Evolutionary conservation across 495 filamentous ascomycete genomes (phyloP).

Genomic region (Delitschia confertaspora): DNA sequence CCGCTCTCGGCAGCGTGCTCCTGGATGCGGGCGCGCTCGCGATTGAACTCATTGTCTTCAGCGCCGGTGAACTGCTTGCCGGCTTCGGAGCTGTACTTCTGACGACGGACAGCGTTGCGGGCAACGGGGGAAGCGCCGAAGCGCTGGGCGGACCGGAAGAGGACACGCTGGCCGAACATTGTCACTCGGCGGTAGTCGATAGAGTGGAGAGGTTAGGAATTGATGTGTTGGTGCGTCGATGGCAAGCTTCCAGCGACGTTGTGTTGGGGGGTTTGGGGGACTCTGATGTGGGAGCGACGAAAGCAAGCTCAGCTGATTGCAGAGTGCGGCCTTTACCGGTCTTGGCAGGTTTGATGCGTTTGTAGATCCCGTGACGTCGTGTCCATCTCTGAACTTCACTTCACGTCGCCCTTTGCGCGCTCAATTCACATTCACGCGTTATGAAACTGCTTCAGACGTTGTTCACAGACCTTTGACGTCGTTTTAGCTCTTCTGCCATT

Average conservation of each 20-base stretch:
- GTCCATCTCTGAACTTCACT: too few species aligned
- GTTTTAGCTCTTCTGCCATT: too few species aligned
- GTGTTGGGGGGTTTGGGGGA: not conserved
- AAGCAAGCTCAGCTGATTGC: constrained; percentile 8
- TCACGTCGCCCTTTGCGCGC: not conserved
- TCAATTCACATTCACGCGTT: not conserved
- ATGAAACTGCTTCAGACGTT: not conserved
- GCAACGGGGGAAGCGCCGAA: constrained; percentile 45
- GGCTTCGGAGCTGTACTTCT: constrained; percentile 52
- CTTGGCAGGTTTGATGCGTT: constrained; percentile 19
- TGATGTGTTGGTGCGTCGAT: constrained; percentile 3
- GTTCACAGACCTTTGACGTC: not conserved
- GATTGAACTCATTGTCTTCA: constrained; percentile 77
- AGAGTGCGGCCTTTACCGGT: too few species aligned
- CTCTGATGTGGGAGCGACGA: constrained; percentile 9
- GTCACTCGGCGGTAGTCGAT: constrained; percentile 27
- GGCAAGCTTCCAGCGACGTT: not conserved
- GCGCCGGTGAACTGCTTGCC: constrained; percentile 40
- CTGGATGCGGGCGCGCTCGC: constrained; percentile 74
- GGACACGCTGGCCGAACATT: constrained; percentile 57
- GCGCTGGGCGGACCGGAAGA: constrained; percentile 53
- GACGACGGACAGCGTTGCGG: constrained; percentile 55
- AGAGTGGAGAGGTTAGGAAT: constrained; percentile 20
- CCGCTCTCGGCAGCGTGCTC: constrained; percentile 71
- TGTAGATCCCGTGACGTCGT: constrained; percentile 8